A percentile compares a stretch with the other conserved stretches of the same genome.
These are phyloP conservation scores for Ganoderma sinense DNA, from an alignment of 1,284 basidiomycete genomes.

Conservation along the genomic window DNA sequence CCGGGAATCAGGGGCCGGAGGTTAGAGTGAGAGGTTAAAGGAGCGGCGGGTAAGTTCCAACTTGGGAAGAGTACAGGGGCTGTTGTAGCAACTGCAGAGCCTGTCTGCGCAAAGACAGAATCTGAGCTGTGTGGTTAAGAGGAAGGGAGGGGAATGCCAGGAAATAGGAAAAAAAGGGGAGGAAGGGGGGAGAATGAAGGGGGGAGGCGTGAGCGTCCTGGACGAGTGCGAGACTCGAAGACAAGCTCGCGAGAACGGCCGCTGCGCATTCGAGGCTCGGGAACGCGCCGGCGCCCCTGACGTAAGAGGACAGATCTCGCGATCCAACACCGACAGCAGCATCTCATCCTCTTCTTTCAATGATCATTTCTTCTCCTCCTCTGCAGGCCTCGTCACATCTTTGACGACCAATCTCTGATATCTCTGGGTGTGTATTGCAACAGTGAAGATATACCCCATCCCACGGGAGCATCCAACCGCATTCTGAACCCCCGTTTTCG, in stretches of 20 bases:
- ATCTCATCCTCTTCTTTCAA: not conserved
- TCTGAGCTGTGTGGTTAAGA: conserved; percentile 21
- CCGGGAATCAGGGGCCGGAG: not conserved
- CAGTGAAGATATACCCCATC: not conserved
- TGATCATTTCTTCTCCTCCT: not conserved
- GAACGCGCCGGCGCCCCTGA: not conserved
- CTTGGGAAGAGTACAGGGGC: conserved; percentile 11
- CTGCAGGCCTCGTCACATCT: conserved; percentile 18
- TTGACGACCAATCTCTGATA: conserved; percentile 20
- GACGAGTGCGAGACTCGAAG: conserved; percentile 15
- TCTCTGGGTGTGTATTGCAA: not conserved
- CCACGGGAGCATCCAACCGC: too few species aligned
- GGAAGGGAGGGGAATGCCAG: conserved; percentile 7
- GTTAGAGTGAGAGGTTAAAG: conserved; percentile 15
- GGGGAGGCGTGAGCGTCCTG: conserved; percentile 11
- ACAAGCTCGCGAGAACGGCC: conserved; percentile 1
- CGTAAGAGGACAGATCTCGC: not conserved
- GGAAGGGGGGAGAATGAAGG: not conserved
- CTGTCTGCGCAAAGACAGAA: conserved; percentile 28
- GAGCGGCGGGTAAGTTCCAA: conserved; percentile 18
- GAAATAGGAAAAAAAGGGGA: not conserved
- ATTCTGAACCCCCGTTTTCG: not conserved
- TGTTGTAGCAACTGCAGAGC: conserved; percentile 27
- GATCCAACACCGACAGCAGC: not conserved
- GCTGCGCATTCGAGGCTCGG: conserved; percentile 17